Evolutionary conservation across 495 filamentous ascomycete species (phyloP), one percentile per base, ranked within the genome.

Genomic region (Aspergillus sparsus): DNA sequence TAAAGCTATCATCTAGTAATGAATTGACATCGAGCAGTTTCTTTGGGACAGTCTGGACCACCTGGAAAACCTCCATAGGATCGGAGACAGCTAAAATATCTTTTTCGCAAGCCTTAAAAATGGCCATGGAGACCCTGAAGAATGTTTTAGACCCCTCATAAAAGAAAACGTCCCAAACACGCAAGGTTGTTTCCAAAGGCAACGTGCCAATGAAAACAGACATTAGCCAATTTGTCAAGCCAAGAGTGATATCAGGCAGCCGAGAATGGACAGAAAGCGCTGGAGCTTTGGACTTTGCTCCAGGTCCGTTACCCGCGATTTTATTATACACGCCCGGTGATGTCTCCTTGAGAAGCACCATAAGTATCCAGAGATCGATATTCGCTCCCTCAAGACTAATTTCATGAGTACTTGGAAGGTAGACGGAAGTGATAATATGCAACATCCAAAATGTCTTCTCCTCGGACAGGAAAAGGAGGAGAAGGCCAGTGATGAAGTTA

Each of bases 221-320:
- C 94, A 98, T 98, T 72, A 98, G 95, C 94, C 94, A 98, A n/a
- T 92, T 88, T 2, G 93, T 97, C 66, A 93, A 88, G 60, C 92
- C 93, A 2, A 98, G 82, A 8, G 91, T 93, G 64, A 98, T 92
- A 10, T 94, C 90, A 0, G 94, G 94, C 7, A 97, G 77, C 3
- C 89, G 85, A 18, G 83, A 80, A 61, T 75, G 77, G 36, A 81
- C 78, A 18, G 76, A 82, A 15, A 81, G 72, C 18, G 80, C 73
- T 47, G 74, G 71, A 11, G 64, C 45, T 56, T 71, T 76, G 37
- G 62, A 61, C 21, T 65, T 69, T 21, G 80, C 73, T 34, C 85
- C 83, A 35, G 87, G 82, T 9, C 86, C 81, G 62, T 89, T 89
- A 53, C 89, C 90, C 58, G 90, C 88, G 50, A 98, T 90, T 65